Base-by-base conservation (phyloP, 2,329 filamentous ascomycete genomes). In the Neurospora crassa region DNA sequence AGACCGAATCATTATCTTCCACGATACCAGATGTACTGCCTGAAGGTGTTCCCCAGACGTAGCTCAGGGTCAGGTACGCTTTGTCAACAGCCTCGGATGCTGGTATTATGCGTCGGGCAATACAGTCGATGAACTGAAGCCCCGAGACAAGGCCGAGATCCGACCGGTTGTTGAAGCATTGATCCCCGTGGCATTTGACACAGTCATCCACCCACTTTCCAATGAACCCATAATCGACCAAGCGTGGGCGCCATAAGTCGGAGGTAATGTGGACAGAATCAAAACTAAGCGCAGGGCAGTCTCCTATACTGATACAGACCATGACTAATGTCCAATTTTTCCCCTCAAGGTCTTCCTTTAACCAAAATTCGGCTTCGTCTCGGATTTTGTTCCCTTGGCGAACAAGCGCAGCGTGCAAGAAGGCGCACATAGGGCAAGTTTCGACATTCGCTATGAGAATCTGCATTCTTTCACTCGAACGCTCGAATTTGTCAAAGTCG, bases 61-160 rank as follows among this genome's bases (percentile, higher is more conserved):
- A 63, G 8, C 53, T 34, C 0, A 63, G 53, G 0, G 53, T 63
- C 53, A 34, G 1, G 29, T 63, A 63, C 14, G 0, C 7, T 8
- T 29, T 18, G 3, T 10, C 6, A 16, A 18, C 53, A 63, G 16
- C 24, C 4, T 34, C 53, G 4, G 16, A 63, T 1, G 24, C 53
- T 3, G 24, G 53, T 63, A 63, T 5, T 1, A 63, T 34, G 0
- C 16, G 24, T 34, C 53, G 53, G 53, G 24, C 14, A 0, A 18
- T 3, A 18, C 24, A 63, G 29, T 63, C 53, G 1, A n/a, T 34
- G 16, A 63, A 18, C 53, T n/a, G 53, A 18, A 63, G 29, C 53
- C 29, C 8, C 1, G 29, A 12, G 0, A 63, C 0, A 18, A 34
- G 53, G 34, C 1, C 1, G 7, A 18, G 1, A 2, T 11, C 14